These are phyloP conservation scores for Leccinum subgranulosum DNA, from an alignment of 768 basidiomycete genomes.

Conservation along the genomic window DNA sequence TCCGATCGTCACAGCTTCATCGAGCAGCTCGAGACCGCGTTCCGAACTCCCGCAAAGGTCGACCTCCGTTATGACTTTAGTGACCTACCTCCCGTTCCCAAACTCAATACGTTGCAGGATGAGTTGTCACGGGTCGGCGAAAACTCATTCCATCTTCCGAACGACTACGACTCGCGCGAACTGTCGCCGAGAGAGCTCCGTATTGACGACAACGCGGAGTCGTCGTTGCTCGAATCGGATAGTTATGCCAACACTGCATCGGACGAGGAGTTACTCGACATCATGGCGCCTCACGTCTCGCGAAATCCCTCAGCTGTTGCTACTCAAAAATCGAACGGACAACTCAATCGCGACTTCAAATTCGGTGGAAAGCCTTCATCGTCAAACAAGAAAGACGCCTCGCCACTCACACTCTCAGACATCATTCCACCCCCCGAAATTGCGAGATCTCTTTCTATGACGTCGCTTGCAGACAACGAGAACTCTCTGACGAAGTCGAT, in stretches of 20 bases:
- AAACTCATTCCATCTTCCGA: conserved; percentile 17
- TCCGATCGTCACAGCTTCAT: conserved; percentile 75
- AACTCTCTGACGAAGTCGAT: conserved; percentile 56
- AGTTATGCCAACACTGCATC: conserved; percentile 26
- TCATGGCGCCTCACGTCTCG: conserved; percentile 15
- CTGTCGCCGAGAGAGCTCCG: conserved; percentile 16
- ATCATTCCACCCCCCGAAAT: conserved; percentile 68
- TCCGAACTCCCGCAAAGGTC: conserved; percentile 71
- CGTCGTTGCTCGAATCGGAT: conserved; percentile 40
- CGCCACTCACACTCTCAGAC: conserved; percentile 58
- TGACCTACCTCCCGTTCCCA: conserved; percentile 52
- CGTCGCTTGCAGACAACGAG: conserved; percentile 45
- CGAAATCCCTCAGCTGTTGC: conserved; percentile 31
- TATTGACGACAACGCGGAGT: conserved; percentile 30
- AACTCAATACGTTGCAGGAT: conserved; percentile 38
- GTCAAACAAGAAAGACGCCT: conserved; percentile 5
- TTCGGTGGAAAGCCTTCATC: conserved; percentile 54
- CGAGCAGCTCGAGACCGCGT: conserved; percentile 77
- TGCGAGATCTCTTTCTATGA: conserved; percentile 45
- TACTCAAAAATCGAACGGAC: conserved; percentile 56
- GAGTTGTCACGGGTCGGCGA: conserved; percentile 25
- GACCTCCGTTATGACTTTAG: conserved; percentile 51
- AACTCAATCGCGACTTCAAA: conserved; percentile 69
- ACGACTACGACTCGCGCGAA: conserved; percentile 15
- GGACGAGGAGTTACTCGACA: conserved; percentile 32